These are phyloP conservation scores for Gracilaria gracilis DNA, from an alignment of 23 red algal genomes.

Conservation along the genomic window DNA sequence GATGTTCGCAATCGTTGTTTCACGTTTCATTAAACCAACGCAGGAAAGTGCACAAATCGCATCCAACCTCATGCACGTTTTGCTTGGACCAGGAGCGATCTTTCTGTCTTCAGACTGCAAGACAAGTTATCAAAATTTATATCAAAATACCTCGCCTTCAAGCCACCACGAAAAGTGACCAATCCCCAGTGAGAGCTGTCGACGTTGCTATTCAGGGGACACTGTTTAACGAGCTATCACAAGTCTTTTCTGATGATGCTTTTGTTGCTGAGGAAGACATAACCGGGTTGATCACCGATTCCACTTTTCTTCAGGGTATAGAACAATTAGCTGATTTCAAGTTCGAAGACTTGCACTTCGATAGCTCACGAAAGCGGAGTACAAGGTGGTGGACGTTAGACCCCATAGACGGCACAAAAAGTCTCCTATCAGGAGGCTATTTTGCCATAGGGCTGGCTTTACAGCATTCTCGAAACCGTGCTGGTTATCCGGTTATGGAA, in stretches of 20 bases:
- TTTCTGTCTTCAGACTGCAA: slow-evolving; percentile 22
- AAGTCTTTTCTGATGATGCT: slow-evolving; percentile 10
- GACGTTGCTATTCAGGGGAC: slow-evolving; percentile 55
- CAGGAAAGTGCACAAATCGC: neutral
- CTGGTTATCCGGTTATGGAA: slow-evolving; percentile 15
- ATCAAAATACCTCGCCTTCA: slow-evolving; percentile 13
- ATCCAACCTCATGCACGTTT: neutral
- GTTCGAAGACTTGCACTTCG: neutral
- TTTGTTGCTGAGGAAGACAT: slow-evolving; percentile 56
- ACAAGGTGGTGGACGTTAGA: slow-evolving; percentile 28
- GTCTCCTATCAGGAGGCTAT: slow-evolving; percentile 6
- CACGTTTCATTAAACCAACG: neutral
- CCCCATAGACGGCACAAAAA: slow-evolving; percentile 55
- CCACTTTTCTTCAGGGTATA: neutral
- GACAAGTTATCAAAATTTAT: neutral
- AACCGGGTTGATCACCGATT: neutral
- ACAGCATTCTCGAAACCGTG: neutral
- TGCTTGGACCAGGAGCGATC: neutral
- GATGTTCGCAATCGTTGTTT: neutral
- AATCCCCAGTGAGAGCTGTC: slow-evolving; percentile 30
- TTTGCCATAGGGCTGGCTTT: slow-evolving; percentile 40
- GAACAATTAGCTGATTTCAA: slow-evolving; percentile 13
- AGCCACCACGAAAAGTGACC: slow-evolving; percentile 14
- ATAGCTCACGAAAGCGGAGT: neutral
- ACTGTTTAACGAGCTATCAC: slow-evolving; percentile 2